Conservation (phyloP, 768 basidiomycete species). For the Paxillus involutus region DNA sequence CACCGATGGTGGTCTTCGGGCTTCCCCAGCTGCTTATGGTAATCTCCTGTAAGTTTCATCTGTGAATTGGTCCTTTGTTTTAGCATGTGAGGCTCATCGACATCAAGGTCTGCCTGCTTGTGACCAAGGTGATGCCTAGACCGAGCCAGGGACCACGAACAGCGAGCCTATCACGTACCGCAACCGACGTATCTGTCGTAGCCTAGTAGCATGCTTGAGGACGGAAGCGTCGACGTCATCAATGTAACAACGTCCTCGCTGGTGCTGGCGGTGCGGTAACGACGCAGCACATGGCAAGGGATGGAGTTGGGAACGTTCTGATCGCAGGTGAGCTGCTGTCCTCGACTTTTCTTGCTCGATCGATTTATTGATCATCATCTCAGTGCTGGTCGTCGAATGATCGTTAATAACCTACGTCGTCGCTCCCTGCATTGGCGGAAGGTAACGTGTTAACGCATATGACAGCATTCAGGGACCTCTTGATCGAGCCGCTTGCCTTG, state of each 20-base stretch:
- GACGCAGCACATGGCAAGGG: neutral
- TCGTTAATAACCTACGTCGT: neutral
- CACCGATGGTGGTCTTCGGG: neutral
- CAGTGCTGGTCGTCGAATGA: neutral
- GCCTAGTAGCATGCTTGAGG: neutral
- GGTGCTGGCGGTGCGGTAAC: neutral
- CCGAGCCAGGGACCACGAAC: neutral
- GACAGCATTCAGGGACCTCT: conserved; percentile 75
- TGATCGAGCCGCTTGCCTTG: conserved; percentile 60
- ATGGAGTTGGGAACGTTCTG: neutral
- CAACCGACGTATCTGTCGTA: neutral
- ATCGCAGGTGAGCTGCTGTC: neutral
- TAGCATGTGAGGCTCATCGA: neutral
- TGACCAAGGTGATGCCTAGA: neutral
- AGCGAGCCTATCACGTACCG: neutral
- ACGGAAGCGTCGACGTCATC: neutral
- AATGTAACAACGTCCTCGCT: neutral
- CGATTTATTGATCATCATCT: neutral
- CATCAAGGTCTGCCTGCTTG: neutral
- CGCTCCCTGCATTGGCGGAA: neutral
- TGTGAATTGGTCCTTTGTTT: neutral
- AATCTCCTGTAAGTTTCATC: neutral
- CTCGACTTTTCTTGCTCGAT: neutral
- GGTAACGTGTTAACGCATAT: conserved; percentile 87
- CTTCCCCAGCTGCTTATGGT: neutral